Base-by-base conservation (phyloP, 1,284 basidiomycete genomes). In the Gastroboletus turbinatus region DNA sequence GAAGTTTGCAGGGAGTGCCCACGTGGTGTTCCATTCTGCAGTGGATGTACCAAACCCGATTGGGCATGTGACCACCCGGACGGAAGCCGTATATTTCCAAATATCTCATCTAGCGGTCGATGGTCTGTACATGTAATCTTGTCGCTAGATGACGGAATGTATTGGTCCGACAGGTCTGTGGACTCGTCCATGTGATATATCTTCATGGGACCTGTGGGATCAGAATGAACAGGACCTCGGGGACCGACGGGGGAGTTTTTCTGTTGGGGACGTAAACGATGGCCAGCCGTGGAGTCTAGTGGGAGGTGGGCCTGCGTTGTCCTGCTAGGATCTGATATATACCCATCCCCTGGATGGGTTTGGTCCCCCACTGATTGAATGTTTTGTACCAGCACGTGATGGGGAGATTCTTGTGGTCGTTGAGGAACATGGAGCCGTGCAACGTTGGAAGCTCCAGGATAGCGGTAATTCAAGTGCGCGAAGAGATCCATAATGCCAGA, bases 81-180 rank as follows among this genome's bases (percentile, higher is more conserved):
- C 2, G 48, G 25, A 32, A 55, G 23, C n/a, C 27, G 46, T 16
- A 45, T 16, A 16, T 27, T 40, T 14, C 52, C 64, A 42, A 70
- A 70, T 29, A 67, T 67, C 11, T 67, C 62, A 30, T 67, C 68
- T 6, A 67, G 58, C 16, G 67, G 66, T 13, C 65, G 60, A 55
- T 67, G 66, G 32, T 67, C 58, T 30, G 64, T 51, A 36, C 66
- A 68, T 30, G 66, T 70, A 44, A 67, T 63, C 55, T 53, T 67
- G 67, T 67, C 66, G 46, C 56, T 65, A 16, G 66, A 67, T 30
- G 68, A 70, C 10, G 68, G 66, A 40, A 67, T 50, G 23, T 70
- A 67, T 50, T 61, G 67, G 23, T 67, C 66, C 19, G 57, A 48
- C 7, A 56, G 25, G 48, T 57, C 49, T 23, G 35, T 32, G 39